Evolutionary conservation across 257 asterid genomes (phyloP).

Genomic region (Prunella vulgaris): DNA sequence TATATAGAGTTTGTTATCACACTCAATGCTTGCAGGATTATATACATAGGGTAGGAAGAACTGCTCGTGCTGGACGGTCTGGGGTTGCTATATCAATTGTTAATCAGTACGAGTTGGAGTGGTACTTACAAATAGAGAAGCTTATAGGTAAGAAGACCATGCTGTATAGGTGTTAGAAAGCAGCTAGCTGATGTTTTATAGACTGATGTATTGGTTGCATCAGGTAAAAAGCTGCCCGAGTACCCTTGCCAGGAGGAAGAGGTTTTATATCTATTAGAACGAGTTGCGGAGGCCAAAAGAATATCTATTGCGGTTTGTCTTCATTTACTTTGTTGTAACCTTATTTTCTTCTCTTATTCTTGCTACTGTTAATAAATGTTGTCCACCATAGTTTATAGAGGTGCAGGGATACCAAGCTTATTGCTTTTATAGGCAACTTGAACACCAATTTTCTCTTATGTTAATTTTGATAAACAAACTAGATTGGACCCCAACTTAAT

Average conservation of each 20-base stretch:
- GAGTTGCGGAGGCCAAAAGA: constrained; percentile 75
- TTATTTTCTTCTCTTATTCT: not conserved
- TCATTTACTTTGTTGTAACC: not conserved
- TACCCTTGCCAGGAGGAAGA: constrained; percentile 75
- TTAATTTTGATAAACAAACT: too few species aligned
- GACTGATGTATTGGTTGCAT: constrained; percentile 15
- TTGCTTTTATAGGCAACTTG: too few species aligned
- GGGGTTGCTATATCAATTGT: constrained; percentile 80
- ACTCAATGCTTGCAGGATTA: constrained; percentile 57
- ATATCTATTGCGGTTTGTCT: constrained; percentile 57
- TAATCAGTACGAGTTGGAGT: constrained; percentile 87
- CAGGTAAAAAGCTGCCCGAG: constrained; percentile 72
- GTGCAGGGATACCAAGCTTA: too few species aligned
- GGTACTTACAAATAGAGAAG: constrained; percentile 81
- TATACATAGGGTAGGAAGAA: constrained; percentile 97
- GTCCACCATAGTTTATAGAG: too few species aligned
- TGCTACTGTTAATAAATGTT: not conserved
- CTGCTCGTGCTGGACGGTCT: constrained; percentile 96
- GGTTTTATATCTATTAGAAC: constrained; percentile 63
- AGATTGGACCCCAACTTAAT: too few species aligned
- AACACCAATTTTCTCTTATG: too few species aligned
- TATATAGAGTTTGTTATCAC: not conserved
- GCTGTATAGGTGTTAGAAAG: not conserved
- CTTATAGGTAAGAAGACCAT: constrained; percentile 52
- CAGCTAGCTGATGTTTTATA: not conserved